A percentile compares a stretch with the other conserved stretches of the same genome.
These are phyloP conservation scores for Scortechinia acanthostroma DNA, from an alignment of 2,329 filamentous ascomycete genomes.

Conservation along the genomic window DNA sequence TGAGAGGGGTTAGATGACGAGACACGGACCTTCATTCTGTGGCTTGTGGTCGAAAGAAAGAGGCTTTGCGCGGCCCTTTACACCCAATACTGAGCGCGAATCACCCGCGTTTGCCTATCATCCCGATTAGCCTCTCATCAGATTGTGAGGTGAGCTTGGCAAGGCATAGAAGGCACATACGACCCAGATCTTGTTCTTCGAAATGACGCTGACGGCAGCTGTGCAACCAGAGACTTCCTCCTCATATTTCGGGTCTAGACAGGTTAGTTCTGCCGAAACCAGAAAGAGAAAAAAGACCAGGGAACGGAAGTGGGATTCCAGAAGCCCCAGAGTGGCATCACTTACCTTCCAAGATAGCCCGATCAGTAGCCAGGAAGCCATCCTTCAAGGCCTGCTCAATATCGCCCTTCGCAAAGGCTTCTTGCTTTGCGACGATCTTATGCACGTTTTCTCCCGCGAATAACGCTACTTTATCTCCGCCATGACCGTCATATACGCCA, in stretches of 20 bases:
- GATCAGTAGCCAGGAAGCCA: slow-evolving; percentile 89
- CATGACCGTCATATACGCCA: slow-evolving; percentile 95
- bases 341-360: slow-evolving; percentile 88
- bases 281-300: neutral
- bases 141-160: slow-evolving; percentile 3
- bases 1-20: slow-evolving; percentile 2
- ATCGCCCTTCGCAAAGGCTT: slow-evolving; percentile 82
- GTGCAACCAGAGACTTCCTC: slow-evolving; percentile 98
- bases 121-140: slow-evolving; percentile 6
- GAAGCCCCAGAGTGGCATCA: slow-evolving; percentile 11
- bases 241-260: slow-evolving; percentile 83
- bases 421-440: slow-evolving; percentile 89
- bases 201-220: slow-evolving; percentile 83
- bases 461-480: slow-evolving; percentile 89
- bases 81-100: slow-evolving; percentile 86
- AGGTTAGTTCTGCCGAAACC: slow-evolving; percentile 5
- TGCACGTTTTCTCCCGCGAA: slow-evolving; percentile 91
- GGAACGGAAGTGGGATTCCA: neutral
- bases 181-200: slow-evolving; percentile 85
- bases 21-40: slow-evolving; percentile 77
- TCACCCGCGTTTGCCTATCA: slow-evolving; percentile 92
- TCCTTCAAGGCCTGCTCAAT: slow-evolving; percentile 95
- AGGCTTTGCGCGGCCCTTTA: slow-evolving; percentile 94
- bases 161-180: slow-evolving; percentile 49
- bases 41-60: slow-evolving; percentile 99